Conservation (phyloP, 23 red algal genomes). For the Gracilaria caudata region DNA sequence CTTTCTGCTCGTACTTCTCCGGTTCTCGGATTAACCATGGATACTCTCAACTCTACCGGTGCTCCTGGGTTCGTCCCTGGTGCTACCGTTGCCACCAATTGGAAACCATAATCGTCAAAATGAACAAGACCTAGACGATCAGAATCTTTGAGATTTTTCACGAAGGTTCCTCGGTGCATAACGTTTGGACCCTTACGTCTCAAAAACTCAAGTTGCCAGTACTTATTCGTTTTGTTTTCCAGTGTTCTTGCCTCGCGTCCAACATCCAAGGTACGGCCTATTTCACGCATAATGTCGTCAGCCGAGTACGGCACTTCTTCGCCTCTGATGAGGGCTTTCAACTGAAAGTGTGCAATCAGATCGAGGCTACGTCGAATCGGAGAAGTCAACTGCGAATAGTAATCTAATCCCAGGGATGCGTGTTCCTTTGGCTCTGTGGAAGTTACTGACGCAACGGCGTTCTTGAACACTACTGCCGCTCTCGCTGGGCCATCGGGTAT, state of each 20-base stretch:
- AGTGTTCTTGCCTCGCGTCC: conserved; percentile 28
- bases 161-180: conserved; percentile 20
- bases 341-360: conserved; percentile 83
- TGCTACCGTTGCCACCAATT: conserved; percentile 25
- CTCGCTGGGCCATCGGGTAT: conserved; percentile 70
- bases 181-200: conserved; percentile 39
- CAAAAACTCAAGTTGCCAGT: conserved; percentile 76
- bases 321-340: conserved; percentile 63
- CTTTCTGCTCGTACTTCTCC: conserved; percentile 27
- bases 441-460: conserved; percentile 51
- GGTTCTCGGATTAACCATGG: conserved; percentile 25
- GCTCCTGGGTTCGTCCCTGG: conserved; percentile 33
- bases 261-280: conserved; percentile 33
- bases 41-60: conserved; percentile 8
- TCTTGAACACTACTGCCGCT: conserved; percentile 48
- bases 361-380: conserved; percentile 85
- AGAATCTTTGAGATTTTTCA: conserved; percentile 24
- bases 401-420: conserved; percentile 68
- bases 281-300: conserved; percentile 55
- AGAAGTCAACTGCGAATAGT: conserved; percentile 84
- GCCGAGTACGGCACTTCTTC: conserved; percentile 38
- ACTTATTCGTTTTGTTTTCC: conserved; percentile 59
- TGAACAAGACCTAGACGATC: conserved; percentile 39
- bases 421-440: conserved; percentile 61
- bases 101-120: conserved; percentile 68